Base-by-base conservation (phyloP, 2,329 filamentous ascomycete genomes). In the Fusarium praegraminearum region DNA sequence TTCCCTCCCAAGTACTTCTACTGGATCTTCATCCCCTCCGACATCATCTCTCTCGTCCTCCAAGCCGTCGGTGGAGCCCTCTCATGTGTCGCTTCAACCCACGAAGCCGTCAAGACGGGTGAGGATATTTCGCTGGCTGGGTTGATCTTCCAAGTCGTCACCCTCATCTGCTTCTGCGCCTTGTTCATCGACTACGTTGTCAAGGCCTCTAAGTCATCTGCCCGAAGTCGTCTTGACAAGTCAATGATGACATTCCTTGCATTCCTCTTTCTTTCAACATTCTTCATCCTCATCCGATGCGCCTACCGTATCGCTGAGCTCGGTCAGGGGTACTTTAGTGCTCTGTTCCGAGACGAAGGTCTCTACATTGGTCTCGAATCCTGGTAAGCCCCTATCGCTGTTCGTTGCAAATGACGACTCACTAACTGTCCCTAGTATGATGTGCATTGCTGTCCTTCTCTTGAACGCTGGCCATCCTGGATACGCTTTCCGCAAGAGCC, bases 241-340 rank as follows among this genome's bases (percentile, higher is more conserved):
- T 61, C 76, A 3, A 85, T 87, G 72, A 77, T 78, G 41, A 78
- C 80, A 15, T 89, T 89, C 69, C 72, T 87, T n/a, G 45, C 73
- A 22, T 84, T 83, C 26, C 77, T 89, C 13, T 76, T 80, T 2
- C 72, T 86, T 5, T 82, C 86, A 2, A 89, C 86, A 5, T 45
- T 89, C 9, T 82, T 83, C 53, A 85, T 90, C 65, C 83, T 89
- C 52, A 82, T 86, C 10, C 80, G 88, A 26, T 88, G 84, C 50
- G 82, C 85, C 30, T 90, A 88, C 71, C 83, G 88, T 45, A 85
- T 89, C 32, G 84, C 83, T 0, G 88, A 90, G 78, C 75, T 90
- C 59, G 83, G 82, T 45, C 80, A 86, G 32, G 87, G 88, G 3
- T 90, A 86, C 79, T 75, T 73, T 35, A 74, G 73, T 51, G 66